Evolutionary conservation across 73 alveolate species (phyloP), one percentile per base, ranked within the genome.

Genomic region (Paramecium primaurelia): DNA sequence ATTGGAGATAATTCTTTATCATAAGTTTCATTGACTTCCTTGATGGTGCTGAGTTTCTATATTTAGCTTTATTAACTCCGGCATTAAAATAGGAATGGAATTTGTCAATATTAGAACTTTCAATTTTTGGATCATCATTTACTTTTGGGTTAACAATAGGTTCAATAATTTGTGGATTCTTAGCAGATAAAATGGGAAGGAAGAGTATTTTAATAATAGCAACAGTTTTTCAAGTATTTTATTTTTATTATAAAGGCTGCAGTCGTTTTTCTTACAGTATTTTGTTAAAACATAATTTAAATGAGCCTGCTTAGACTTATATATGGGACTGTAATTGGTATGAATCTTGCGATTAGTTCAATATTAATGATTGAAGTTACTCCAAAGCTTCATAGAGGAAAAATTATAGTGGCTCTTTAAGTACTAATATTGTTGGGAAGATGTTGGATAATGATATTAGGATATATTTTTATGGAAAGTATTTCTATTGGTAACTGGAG

Each of bases 401-500:
- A 77, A 69, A 28, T 54, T 34, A 18, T 87, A 7, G 68, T 87
- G 25, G 28, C 64, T 1, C 37, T 77, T 0, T 64, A 87, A 40
- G 28, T 73, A 32, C 37, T 64, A 6, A 54, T 54, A 38, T 44
- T 87, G 73, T 20, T 87, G 4, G 93, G 93, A 37, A 30, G 86
- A 64, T 64, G 49, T 45, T 87, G 86, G 88, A 73, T 64, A 8
- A 37, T 87, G 37, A 34, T 87, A 20, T 58, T 87, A 10, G 84
- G 80, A 26, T 51, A 44, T 26, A 11, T 60, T 25, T 87, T 87
- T 69, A 60, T 87, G 93, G 93, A 87, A 12, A 47, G 59, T 2
- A 58, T 87, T n/a, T 60, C 87, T 5, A 26, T 36, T 12, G 93
- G 93, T 1, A 87, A 87, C 25, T 87, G 93, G 93, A 87, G 93